Evolutionary conservation across 352 stramenopile genomes (phyloP), one percentile per base, ranked within the genome.

Genomic region (Phytophthora colocasiae): DNA sequence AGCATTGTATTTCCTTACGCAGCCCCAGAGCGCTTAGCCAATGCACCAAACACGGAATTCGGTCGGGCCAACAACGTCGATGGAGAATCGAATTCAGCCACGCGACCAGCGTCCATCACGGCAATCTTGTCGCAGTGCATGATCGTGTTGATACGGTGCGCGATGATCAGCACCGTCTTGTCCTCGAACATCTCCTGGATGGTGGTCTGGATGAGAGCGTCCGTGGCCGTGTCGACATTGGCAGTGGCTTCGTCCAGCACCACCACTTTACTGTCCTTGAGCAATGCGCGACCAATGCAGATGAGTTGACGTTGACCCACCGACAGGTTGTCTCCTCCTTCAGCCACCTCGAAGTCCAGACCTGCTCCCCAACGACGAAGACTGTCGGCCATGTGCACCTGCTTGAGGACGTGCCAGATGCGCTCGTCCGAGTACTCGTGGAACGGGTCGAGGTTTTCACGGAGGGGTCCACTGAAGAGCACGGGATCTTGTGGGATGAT

Each of bases 191-290:
- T 92, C 47, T 92, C 58, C 45, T 95, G 75, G 65, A 98, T 96
- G n/a, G 87, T 92, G 5, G 62, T 61, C 61, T 71, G 6, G 58
- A 81, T 77, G 17, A 79, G 58, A 4, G 48, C 49, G 45, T 98
- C 92, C 15, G 74, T 91, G 22, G 75, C 73, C 2, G 59, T 67
- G 53, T 95, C 89, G 32, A 95, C 82, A 24, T 81, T 91, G 19
- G 88, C 87, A 6, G 97, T 99, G 3, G 96, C 97, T 76, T 99
- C 97, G 59, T 99, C 97, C 78, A 99, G 89, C 14, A 99, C 73
- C 12, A 99, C 75, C 38, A 99, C 94, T 49, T 79, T 77, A 48
- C 89, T 94, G 46, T 97, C 80, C 22, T 87, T 81, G 10, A 99
- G 73, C 55, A 99, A 70, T 7, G 97, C 96, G 24, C 97, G 79